Evolutionary conservation across 352 stramenopile genomes (phyloP).

Genomic region (Pythium volutum): DNA sequence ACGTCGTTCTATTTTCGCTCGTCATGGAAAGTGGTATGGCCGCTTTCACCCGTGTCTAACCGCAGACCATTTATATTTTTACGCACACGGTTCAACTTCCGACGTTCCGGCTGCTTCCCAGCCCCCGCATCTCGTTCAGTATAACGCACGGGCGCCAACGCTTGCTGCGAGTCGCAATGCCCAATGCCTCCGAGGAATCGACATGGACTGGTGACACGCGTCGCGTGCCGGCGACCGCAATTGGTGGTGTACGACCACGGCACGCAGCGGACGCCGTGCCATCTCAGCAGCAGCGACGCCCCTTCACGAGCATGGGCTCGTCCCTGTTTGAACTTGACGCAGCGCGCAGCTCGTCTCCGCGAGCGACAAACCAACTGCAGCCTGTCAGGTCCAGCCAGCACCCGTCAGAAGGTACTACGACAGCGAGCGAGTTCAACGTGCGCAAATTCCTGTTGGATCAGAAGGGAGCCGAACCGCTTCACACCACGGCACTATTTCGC

Average conservation of each 20-base stretch:
- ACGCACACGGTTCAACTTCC: neutral
- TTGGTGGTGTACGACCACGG: slow-evolving; percentile 10
- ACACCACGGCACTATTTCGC: slow-evolving; percentile 64
- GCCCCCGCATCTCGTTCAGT: no score
- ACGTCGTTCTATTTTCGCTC: slow-evolving; percentile 6
- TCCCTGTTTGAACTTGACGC: slow-evolving; percentile 32
- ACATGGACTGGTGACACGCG: neutral
- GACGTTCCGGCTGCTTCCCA: no score
- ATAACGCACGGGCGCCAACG: neutral
- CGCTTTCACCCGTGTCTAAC: neutral
- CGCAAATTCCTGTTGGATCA: slow-evolving; percentile 64
- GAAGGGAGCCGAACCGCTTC: slow-evolving; percentile 44
- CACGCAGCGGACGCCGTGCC: neutral
- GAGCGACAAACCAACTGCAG: slow-evolving; percentile 3
- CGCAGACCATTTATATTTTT: no score
- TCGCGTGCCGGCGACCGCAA: slow-evolving; percentile 15
- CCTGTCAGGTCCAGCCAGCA: slow-evolving; percentile 7
- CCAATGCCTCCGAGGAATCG: slow-evolving; percentile 7
- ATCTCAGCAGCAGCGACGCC: slow-evolving; percentile 17
- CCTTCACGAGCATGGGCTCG: slow-evolving; percentile 40
- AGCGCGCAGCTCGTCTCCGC: slow-evolving; percentile 1
- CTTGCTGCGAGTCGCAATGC: slow-evolving; percentile 6
- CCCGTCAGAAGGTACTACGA: neutral
- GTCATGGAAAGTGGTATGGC: neutral
- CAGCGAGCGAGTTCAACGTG: slow-evolving; percentile 47